Evolutionary conservation across 2,329 filamentous ascomycete genomes (phyloP), one percentile per base, ranked within the genome.

Genomic region (Metarhizium anisopliae): DNA sequence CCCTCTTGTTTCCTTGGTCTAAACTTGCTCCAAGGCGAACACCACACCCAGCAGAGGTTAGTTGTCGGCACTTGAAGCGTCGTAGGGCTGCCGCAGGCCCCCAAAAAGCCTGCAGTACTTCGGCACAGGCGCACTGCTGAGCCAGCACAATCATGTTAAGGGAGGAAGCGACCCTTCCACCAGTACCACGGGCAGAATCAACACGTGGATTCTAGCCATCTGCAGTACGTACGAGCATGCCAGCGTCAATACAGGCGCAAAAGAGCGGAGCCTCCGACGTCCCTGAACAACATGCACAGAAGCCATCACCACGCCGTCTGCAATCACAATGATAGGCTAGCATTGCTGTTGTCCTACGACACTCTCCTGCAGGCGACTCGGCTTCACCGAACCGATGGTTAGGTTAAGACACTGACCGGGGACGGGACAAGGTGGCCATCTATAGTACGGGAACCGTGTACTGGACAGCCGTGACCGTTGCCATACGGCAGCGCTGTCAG

Each of bases 31-130:
- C 45, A 4, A 30, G 2, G 10, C 18, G 18, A 47, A 7, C 43
- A 47, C 20, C n/a, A 47, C 7, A 6, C 43, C 13, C n/a, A 47
- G 7, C 25, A 16, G 16, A 7, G 16, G 40, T 32, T 35, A 50
- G 51, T 32, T 42, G 13, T 50, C 54, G 54, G 49, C 25, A 32
- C 49, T 55, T 30, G 47, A n/a, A 35, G 13, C 47, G 29, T 42
- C 52, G 29, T 54, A 56, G 36, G 55, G 55, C 55, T 56, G 38
- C 16, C 11, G 45, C 14, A 49, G 45, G 18, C 43, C 43, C 45
- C 45, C 25, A 49, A 49, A 18, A 2, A 20, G n/a, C 42, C 16
- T 45, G n/a, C 16, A 18, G 42, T 14, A 16, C 38, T 16, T 13
- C 13, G 13, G 38, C 32, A 35, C 32, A 11, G 32, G 32, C 32